Base-by-base conservation (phyloP, 1,284 basidiomycete genomes). In the Binderoboletus segoi region DNA sequence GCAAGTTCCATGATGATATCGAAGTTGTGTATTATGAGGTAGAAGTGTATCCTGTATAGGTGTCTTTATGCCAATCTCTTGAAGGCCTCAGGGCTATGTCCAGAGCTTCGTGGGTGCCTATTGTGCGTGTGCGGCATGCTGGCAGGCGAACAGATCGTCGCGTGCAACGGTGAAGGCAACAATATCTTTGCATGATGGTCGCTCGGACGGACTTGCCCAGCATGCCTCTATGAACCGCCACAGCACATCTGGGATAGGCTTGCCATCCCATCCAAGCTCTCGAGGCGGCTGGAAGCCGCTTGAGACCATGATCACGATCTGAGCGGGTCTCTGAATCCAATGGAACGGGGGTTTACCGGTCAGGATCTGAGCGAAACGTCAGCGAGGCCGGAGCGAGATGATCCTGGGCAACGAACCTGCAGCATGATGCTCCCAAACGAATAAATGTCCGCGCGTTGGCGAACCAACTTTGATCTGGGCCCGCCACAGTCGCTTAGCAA, bases 351-450 rank as follows among this genome's bases (percentile, higher is more conserved):
- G 24, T 53, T 64, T 68, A 1, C 69, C 67, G 15, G 51, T 71
- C 44, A 68, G 24, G 1, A 42, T 63, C 67, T 68, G 23, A 15
- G 43, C 4, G 16, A 48, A 41, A 43, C 2, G 20, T 66, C 42
- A 57, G 8, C n/a, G 3, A 51, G 3, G 3, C 18, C 6, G 0
- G 10, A 21, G 37, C 3, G 4, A 3, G 18, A 43, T 8, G 16
- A 38, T 20, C 4, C 18, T 3, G 11, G 26, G 4, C 3, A 43
- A 18, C 55, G 20, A 24, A 68, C 67, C 57, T 72, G 66, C 1
- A 70, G 28, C 66, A 63, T 70, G 46, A 72, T n/a, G 5, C 69
- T 52, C 35, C 67, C 67, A 21, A 69, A 72, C 8, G 69, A 72
- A 13, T 68, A 68, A 2, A 68, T 44, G 33, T 68, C 67, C 1